Evolutionary conservation across 306 rosid species (phyloP).

Genomic region (Citrullus colocynthis): DNA sequence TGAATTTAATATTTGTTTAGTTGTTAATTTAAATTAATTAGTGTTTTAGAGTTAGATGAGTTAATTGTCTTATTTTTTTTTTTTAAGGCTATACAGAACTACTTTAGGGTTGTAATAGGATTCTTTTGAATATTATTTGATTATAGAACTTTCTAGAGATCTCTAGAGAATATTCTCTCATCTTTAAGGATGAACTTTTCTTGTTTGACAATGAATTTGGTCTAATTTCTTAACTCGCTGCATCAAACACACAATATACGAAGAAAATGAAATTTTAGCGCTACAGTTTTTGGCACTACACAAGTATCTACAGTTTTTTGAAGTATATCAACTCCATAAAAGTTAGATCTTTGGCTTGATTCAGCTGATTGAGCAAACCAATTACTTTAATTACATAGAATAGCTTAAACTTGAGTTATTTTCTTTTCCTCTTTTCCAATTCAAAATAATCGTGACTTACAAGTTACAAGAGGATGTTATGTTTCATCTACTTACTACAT

Average conservation of each 20-base stretch:
- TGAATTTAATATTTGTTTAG: no score
- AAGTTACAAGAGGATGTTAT: neutral
- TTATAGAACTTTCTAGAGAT: no score
- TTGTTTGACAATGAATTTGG: no score
- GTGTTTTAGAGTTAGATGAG: no score
- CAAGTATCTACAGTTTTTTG: neutral
- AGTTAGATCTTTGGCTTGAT: neutral
- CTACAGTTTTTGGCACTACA: neutral
- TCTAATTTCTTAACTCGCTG: no score
- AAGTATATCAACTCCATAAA: neutral
- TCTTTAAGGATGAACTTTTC: no score
- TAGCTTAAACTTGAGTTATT: neutral
- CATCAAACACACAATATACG: neutral
- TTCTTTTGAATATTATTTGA: no score
- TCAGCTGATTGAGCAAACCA: neutral
- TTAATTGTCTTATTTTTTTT: no score
- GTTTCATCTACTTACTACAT: slow-evolving; percentile 2
- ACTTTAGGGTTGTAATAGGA: no score
- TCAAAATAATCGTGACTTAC: neutral
- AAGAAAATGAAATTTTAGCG: neutral
- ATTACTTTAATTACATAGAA: neutral
- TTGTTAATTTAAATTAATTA: no score
- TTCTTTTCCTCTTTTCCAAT: neutral
- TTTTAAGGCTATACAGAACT: no score
- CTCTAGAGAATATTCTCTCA: no score